phyloP scores from a whole-genome alignment of 2,329 filamentous ascomycete species.

The Tolypocladium tropicale region DNA sequence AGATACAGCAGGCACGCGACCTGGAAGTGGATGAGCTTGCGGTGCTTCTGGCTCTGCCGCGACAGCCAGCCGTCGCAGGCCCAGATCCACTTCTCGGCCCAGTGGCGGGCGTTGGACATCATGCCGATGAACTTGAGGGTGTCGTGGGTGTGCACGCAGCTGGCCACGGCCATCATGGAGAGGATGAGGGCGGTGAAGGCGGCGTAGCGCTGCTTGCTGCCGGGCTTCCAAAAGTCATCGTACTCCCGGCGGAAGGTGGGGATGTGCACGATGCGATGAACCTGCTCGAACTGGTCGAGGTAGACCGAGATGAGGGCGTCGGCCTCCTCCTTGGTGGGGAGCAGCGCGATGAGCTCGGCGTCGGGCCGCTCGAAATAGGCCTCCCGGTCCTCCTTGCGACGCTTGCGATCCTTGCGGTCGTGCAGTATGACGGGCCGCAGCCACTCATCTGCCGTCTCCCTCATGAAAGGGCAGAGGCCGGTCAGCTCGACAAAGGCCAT shows the following conservation, averaged over 20 bases:
- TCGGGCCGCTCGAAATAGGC: conserved; percentile 37
- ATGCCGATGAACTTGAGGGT: conserved; percentile 46
- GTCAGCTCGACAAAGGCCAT: conserved; percentile 49
- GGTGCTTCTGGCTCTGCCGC: conserved; percentile 50
- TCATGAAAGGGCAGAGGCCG: conserved; percentile 50
- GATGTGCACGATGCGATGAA: conserved; percentile 48
- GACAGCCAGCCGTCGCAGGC: conserved; percentile 44
- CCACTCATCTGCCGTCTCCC: conserved; percentile 52
- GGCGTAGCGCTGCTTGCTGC: conserved; percentile 31
- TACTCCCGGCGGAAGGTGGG: conserved; percentile 49
- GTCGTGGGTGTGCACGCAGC: conserved; percentile 43
- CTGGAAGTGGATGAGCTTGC: conserved; percentile 50
- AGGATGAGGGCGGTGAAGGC: conserved; percentile 50
- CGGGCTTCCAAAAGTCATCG: conserved; percentile 40
- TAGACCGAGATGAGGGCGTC: conserved; percentile 40
- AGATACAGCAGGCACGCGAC: conserved; percentile 49
- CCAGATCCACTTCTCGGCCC: conserved; percentile 45
- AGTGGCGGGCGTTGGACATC: conserved; percentile 45
- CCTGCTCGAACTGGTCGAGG: conserved; percentile 44
- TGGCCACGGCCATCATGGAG: conserved; percentile 48
- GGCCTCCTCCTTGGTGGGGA: conserved; percentile 36
- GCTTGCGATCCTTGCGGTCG: conserved; percentile 43
- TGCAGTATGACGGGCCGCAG: conserved; percentile 47
- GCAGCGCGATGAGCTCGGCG: conserved; percentile 36
- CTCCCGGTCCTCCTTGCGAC: conserved; percentile 42